These are phyloP conservation scores for Hibiscus syriacus DNA, from an alignment of 345 rosid genomes.

Conservation along the genomic window DNA sequence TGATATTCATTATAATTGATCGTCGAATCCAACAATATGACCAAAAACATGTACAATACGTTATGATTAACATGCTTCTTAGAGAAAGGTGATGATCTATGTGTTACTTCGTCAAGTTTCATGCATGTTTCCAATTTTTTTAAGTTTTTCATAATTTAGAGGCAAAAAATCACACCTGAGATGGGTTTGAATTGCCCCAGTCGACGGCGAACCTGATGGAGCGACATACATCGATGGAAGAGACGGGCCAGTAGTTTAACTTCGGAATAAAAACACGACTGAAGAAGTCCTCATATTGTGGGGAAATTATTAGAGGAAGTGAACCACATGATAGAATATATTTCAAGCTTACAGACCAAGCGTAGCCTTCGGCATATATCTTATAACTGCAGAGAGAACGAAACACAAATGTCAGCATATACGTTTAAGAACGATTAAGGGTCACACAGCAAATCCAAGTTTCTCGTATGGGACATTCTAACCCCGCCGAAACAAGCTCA, in stretches of 20 bases:
- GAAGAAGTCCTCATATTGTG: constrained; percentile 84
- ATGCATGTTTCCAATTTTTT: too few species aligned
- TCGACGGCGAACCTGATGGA: constrained; percentile 73
- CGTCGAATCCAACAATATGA: background rate
- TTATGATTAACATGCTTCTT: background rate
- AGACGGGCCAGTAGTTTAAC: constrained; percentile 78
- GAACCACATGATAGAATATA: constrained; percentile 86
- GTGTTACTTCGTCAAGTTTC: background rate
- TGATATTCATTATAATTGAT: too few species aligned
- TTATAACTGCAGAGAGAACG: constrained; percentile 49
- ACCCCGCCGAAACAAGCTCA: background rate
- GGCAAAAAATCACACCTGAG: constrained; percentile 34
- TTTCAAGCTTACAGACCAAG: constrained; percentile 96
- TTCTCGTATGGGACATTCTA: too few species aligned
- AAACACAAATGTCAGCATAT: constrained; percentile 2
- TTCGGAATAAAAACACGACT: constrained; percentile 67
- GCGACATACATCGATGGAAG: constrained; percentile 46
- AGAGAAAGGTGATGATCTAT: background rate
- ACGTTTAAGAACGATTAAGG: background rate
- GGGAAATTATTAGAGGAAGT: constrained; percentile 63
- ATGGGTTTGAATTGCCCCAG: constrained; percentile 73
- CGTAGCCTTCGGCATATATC: constrained; percentile 93
- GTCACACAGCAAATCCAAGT: too few species aligned
- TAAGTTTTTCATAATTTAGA: background rate
- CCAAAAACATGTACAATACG: background rate